A percentile compares a stretch with the other conserved stretches of the same genome.
These are phyloP conservation scores for Dovyalis caffra DNA, from an alignment of 345 rosid genomes.

Conservation along the genomic window DNA sequence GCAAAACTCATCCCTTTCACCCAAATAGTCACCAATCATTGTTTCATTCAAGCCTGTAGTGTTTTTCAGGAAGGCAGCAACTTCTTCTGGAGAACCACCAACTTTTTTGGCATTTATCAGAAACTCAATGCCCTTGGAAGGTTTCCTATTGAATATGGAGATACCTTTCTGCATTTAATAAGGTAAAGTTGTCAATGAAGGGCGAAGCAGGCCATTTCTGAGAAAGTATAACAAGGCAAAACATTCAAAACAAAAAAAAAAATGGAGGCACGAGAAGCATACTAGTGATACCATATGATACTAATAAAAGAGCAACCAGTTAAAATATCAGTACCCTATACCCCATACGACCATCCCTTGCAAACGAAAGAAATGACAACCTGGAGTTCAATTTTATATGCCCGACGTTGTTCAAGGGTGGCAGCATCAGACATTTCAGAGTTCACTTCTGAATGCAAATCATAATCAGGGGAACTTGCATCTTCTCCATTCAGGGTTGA, in stretches of 20 bases:
- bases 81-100: constrained; percentile 78
- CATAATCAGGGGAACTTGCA: constrained; percentile 52
- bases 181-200: constrained; percentile 26
- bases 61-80: constrained; percentile 73
- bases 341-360: neutral
- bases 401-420: constrained; percentile 84
- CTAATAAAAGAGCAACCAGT: neutral
- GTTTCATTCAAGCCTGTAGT: constrained; percentile 73
- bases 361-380: constrained; percentile 37
- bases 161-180: constrained; percentile 83
- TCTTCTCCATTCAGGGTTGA: constrained; percentile 59
- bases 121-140: constrained; percentile 88
- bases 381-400: constrained; percentile 93
- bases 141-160: constrained; percentile 79
- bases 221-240: neutral
- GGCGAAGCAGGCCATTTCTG: constrained; percentile 1
- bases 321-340: neutral
- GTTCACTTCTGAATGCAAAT: constrained; percentile 62
- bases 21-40: constrained; percentile 92
- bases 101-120: constrained; percentile 66
- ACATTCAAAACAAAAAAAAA: neutral
- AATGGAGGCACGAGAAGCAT: neutral
- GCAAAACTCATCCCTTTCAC: constrained; percentile 90
- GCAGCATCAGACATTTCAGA: constrained; percentile 77
- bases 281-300: constrained; percentile 1